phyloP scores from a whole-genome alignment of 192 early-diverging fungal species.

The Chytriomyces confervae region DNA sequence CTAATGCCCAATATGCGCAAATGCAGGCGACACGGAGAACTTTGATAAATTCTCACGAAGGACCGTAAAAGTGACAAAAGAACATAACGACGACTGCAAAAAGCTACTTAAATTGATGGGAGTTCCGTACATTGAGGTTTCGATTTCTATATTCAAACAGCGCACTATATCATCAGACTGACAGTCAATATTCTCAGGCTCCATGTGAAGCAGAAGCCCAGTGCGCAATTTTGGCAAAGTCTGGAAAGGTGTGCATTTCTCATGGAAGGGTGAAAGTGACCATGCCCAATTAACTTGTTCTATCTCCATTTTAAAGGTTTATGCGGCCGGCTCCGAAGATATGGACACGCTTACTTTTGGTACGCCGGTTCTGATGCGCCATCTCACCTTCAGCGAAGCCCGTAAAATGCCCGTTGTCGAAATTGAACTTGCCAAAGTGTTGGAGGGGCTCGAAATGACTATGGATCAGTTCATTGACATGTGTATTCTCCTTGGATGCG shows the following conservation, averaged over 20 bases:
- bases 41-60: conserved; percentile 86
- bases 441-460: conserved; percentile 77
- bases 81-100: conserved; percentile 94
- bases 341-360: conserved; percentile 98
- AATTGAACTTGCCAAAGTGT: conserved; percentile 79
- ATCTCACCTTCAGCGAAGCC: conserved; percentile 89
- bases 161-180: neutral
- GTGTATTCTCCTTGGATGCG: conserved; percentile 96
- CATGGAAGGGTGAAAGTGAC: neutral
- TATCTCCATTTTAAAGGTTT: conserved; percentile 57
- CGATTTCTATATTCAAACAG: conserved; percentile 14
- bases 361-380: conserved; percentile 85
- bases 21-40: conserved; percentile 72
- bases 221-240: conserved; percentile 88
- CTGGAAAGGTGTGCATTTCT: conserved; percentile 66
- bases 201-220: conserved; percentile 98
- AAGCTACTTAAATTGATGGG: conserved; percentile 89
- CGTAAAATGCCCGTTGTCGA: conserved; percentile 92
- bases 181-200: conserved; percentile 74
- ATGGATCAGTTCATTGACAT: conserved; percentile 93
- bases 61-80: conserved; percentile 88
- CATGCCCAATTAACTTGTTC: neutral
- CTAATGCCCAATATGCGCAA: neutral
- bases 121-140: conserved; percentile 84
- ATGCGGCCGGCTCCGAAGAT: conserved; percentile 95